A percentile compares a stretch with the other conserved stretches of the same genome.
Evolutionary conservation across 257 asterid genomes (phyloP).

Genomic region (Solanum megistacrolobum): DNA sequence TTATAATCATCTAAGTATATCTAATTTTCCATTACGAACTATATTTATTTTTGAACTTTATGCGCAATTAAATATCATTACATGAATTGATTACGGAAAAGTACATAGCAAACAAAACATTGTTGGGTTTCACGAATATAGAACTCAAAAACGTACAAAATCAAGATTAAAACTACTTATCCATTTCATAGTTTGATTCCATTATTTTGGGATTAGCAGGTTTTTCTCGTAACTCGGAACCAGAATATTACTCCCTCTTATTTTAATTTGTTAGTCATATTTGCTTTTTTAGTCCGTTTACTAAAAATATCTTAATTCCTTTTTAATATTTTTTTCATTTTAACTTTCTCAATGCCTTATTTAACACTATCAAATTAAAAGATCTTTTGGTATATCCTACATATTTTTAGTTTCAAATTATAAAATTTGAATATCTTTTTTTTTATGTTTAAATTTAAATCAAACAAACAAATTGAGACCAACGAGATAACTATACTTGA

Average conservation of each 20-base stretch:
- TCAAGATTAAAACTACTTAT: neutral
- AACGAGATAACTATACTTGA: neutral
- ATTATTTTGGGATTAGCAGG: neutral
- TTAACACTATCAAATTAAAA: neutral
- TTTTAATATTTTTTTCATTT: neutral
- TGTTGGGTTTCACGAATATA: neutral
- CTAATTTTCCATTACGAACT: neutral
- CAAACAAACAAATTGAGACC: neutral
- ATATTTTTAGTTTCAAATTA: neutral
- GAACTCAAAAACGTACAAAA: neutral
- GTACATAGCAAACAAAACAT: neutral
- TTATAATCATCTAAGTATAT: neutral
- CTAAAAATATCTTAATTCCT: neutral
- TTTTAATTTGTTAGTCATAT: too few species aligned
- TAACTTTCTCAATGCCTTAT: neutral
- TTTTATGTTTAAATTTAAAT: neutral
- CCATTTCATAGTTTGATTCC: neutral
- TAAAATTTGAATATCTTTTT: neutral
- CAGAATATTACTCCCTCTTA: too few species aligned
- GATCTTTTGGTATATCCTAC: neutral
- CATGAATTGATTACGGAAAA: fast-evolving
- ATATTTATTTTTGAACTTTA: too few species aligned
- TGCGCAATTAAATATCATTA: too few species aligned
- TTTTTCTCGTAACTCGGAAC: neutral
- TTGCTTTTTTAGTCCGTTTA: neutral